Conservation (phyloP, 2,329 filamentous ascomycete species). For the Colletotrichum sp. region DNA sequence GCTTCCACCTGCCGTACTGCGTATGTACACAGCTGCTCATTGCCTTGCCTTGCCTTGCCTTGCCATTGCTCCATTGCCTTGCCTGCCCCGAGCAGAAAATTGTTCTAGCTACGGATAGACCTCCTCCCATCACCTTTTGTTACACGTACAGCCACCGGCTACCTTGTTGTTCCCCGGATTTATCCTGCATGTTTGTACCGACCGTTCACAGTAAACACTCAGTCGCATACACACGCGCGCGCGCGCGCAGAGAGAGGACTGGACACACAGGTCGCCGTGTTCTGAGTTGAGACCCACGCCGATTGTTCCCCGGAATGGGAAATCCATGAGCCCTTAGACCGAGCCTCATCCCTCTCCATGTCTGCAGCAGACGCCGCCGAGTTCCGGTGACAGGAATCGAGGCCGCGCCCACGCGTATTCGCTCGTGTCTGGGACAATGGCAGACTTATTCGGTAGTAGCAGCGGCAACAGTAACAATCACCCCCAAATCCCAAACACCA, state of each 20-base stretch:
- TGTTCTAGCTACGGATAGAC: neutral
- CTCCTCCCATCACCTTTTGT: neutral
- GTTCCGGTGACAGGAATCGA: slow-evolving; percentile 11
- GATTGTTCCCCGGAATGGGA: slow-evolving; percentile 17
- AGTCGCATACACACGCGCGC: neutral
- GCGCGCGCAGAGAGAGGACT: neutral
- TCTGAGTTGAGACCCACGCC: slow-evolving; percentile 7
- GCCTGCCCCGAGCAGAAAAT: neutral
- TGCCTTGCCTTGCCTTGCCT: neutral
- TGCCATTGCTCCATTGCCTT: neutral
- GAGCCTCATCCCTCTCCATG: slow-evolving; percentile 18
- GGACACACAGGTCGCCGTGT: neutral
- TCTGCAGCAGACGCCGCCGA: slow-evolving; percentile 4
- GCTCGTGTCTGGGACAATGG: slow-evolving; percentile 12
- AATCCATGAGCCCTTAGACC: slow-evolving; percentile 12
- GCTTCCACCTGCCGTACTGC: neutral
- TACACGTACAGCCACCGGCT: neutral
- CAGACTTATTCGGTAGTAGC: slow-evolving; percentile 12
- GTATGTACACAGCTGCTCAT: neutral
- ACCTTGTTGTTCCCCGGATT: neutral
- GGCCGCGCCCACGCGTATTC: neutral
- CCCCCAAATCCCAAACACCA: neutral
- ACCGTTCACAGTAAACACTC: neutral
- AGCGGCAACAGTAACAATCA: neutral
- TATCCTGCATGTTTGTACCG: neutral